Evolutionary conservation across 805 yeast species (phyloP).

Genomic region (Middelhovenomyces tepae): DNA sequence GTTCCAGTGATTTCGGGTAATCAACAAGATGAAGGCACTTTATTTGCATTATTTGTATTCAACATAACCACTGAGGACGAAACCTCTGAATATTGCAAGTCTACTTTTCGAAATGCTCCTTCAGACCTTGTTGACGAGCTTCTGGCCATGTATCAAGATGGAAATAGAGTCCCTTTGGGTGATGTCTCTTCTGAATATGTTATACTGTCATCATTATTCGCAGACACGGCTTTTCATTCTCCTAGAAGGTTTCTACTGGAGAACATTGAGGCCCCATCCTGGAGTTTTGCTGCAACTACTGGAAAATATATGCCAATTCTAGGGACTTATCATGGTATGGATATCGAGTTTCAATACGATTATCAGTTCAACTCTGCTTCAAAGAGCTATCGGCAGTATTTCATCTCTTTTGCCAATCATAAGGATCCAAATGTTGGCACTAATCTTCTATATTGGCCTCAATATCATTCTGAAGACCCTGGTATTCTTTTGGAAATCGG

Average conservation of each 20-base stretch:
- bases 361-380: constrained; percentile 3
- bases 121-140: too few relatives aligned
- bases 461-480: constrained; percentile 5
- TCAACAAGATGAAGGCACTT: constrained; percentile 16
- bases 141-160: too few relatives aligned
- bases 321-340: constrained; percentile 12
- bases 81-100: background rate
- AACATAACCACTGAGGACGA: constrained; percentile 7
- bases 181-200: constrained; percentile 4
- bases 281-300: background rate
- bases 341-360: constrained; percentile 3
- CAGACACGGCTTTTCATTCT: constrained; percentile 12
- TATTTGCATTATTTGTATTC: constrained; percentile 7
- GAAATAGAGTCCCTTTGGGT: constrained; percentile 15
- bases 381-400: constrained; percentile 10
- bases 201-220: constrained; percentile 10
- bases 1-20: constrained; percentile 14
- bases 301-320: constrained; percentile 5
- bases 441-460: constrained; percentile 7
- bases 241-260: constrained; percentile 12
- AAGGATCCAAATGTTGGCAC: constrained; percentile 11
- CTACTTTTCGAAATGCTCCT: constrained; percentile 6
- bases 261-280: constrained; percentile 1
- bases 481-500: too few relatives aligned
- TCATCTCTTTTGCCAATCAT: constrained; percentile 11